Evolutionary conservation across 768 basidiomycete species (phyloP).

Genomic region (Boletus fagicola): DNA sequence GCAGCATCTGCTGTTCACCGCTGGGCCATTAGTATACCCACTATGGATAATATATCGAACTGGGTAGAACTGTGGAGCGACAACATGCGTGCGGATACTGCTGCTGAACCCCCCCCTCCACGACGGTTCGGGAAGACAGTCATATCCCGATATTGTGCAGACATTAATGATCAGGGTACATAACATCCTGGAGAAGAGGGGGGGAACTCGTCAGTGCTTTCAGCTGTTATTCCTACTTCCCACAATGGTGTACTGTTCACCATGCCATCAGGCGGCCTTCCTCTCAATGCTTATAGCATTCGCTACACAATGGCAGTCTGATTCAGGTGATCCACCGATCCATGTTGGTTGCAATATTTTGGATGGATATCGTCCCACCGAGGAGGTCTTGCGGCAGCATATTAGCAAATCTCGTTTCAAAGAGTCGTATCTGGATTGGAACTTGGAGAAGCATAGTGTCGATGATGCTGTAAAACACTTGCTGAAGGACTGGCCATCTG

Average conservation of each 20-base stretch:
- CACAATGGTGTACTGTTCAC: constrained; percentile 23
- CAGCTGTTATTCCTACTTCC: constrained; percentile 1
- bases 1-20: no score
- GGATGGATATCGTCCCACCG: constrained; percentile 11
- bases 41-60: no score
- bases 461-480: no score
- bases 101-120: no score
- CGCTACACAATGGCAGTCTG: constrained; percentile 6
- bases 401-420: background rate
- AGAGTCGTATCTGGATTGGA: no score
- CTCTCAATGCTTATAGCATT: constrained; percentile 33
- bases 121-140: no score
- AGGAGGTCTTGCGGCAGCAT: background rate
- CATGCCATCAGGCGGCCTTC: constrained; percentile 5
- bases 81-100: no score
- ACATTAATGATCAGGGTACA: background rate
- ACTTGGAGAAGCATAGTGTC: no score
- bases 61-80: no score
- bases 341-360: constrained; percentile 5
- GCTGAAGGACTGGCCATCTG: no score
- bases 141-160: no score
- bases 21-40: no score
- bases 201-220: background rate
- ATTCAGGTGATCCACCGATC: background rate
- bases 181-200: background rate